Evolutionary conservation across 169 alveolate species (phyloP).

Genomic region (Amoebophrya sp.): DNA sequence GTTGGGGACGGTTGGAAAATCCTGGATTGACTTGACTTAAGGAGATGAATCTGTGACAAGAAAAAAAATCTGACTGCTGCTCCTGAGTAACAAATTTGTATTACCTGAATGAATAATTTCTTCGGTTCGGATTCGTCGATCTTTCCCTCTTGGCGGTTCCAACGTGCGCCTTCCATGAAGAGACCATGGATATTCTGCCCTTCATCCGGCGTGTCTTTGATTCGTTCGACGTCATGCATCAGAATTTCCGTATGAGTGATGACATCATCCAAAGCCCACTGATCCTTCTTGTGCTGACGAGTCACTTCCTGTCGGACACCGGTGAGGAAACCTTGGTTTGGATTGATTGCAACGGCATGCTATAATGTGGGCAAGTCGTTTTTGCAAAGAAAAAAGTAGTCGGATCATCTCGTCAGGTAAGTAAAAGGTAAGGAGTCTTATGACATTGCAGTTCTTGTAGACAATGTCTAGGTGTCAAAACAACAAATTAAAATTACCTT

Average conservation of each 20-base stretch:
- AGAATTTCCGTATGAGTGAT: slow-evolving; percentile 76
- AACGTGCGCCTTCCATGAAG: slow-evolving; percentile 88
- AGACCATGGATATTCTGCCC: slow-evolving; percentile 87
- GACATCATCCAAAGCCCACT: slow-evolving; percentile 88
- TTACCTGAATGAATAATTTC: slow-evolving; percentile 38
- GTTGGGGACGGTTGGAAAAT: not conserved
- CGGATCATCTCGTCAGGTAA: too few relatives aligned
- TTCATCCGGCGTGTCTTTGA: slow-evolving; percentile 67
- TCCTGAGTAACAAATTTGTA: not conserved
- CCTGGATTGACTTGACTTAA: too few relatives aligned
- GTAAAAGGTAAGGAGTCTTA: not conserved
- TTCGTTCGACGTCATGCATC: slow-evolving; percentile 58
- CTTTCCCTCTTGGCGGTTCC: slow-evolving; percentile 81
- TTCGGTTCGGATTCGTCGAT: slow-evolving; percentile 78
- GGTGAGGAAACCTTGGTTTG: slow-evolving; percentile 92
- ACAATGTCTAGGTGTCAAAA: too few relatives aligned
- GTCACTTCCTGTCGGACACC: slow-evolving; percentile 90
- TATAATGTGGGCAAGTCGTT: too few relatives aligned
- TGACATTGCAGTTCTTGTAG: not conserved
- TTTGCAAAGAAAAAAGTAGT: too few relatives aligned
- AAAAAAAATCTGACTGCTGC: too few relatives aligned
- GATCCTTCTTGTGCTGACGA: slow-evolving; percentile 77
- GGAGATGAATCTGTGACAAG: too few relatives aligned
- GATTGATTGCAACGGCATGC: too few relatives aligned
- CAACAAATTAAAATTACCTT: slow-evolving; percentile 40